These are phyloP conservation scores for Xylogone sp. DNA, from an alignment of 2,329 filamentous ascomycete species.

Conservation along the genomic window DNA sequence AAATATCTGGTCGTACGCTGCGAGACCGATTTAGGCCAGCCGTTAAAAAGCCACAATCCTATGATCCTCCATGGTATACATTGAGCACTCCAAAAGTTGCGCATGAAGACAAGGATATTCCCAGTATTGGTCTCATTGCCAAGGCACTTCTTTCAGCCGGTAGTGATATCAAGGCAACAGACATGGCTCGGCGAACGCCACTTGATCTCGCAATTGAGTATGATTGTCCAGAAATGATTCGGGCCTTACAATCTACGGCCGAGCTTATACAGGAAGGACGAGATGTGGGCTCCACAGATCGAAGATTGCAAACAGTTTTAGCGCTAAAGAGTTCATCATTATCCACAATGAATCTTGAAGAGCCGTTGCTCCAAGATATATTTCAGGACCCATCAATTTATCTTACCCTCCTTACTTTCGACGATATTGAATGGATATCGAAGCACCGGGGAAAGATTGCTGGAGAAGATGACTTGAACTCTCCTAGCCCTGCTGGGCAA, in stretches of 20 bases:
- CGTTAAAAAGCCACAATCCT: background rate
- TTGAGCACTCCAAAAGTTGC: background rate
- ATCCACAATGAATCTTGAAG: slow-evolving; percentile 1
- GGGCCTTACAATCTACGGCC: slow-evolving; percentile 1
- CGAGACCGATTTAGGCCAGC: slow-evolving; percentile 1
- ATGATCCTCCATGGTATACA: background rate
- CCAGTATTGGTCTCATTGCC: slow-evolving; percentile 5
- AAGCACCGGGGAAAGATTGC: background rate
- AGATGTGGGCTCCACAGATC: slow-evolving; percentile 1
- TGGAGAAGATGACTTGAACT: background rate
- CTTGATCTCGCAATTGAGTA: slow-evolving; percentile 7
- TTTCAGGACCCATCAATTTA: background rate
- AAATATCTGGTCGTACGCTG: background rate
- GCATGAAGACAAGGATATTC: background rate
- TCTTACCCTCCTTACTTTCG: slow-evolving; percentile 2
- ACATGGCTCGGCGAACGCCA: slow-evolving; percentile 1
- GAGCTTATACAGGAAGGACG: background rate
- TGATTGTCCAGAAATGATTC: slow-evolving; percentile 8
- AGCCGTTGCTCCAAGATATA: background rate
- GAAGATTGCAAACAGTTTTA: slow-evolving; percentile 4
- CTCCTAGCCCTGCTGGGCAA: background rate
- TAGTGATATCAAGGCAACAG: slow-evolving; percentile 2
- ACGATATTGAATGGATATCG: slow-evolving; percentile 1
- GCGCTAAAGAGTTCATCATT: slow-evolving; percentile 1
- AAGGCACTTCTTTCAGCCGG: slow-evolving; percentile 6